Conservation (phyloP, 2,329 filamentous ascomycete species). For the Ilyonectria sp. region DNA sequence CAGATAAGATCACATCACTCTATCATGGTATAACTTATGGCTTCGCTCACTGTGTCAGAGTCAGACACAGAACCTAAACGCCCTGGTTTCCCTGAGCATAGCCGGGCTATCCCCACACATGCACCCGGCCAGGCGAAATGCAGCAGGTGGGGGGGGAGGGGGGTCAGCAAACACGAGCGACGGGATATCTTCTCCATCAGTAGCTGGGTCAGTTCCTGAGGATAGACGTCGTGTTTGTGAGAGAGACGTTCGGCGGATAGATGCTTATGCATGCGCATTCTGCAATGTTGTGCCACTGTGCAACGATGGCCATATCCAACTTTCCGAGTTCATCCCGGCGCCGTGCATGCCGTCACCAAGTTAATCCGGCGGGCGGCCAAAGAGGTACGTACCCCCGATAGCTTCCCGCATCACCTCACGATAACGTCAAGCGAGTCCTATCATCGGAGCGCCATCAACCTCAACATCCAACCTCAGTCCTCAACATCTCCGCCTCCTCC, state of each 20-base stretch:
- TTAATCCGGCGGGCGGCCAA: constrained; percentile 14
- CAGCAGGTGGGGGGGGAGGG: neutral
- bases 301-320: neutral
- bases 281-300: neutral
- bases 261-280: too few relatives aligned
- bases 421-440: constrained; percentile 43
- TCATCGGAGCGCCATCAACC: constrained; percentile 19
- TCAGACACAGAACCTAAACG: neutral
- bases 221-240: too few relatives aligned
- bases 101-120: neutral
- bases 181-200: too few relatives aligned
- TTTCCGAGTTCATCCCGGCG: constrained; percentile 1
- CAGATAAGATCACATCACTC: neutral
- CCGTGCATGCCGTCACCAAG: constrained; percentile 1
- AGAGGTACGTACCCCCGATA: constrained; percentile 41
- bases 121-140: neutral
- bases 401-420: constrained; percentile 27
- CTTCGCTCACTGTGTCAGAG: neutral
- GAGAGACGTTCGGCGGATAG: too few relatives aligned
- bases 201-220: too few relatives aligned
- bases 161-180: neutral
- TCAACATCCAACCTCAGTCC: constrained; percentile 16
- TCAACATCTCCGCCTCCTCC: constrained; percentile 5
- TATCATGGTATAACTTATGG: neutral
- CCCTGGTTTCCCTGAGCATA: neutral